phyloP scores from a whole-genome alignment of 768 basidiomycete species.

The Russula earlei region DNA sequence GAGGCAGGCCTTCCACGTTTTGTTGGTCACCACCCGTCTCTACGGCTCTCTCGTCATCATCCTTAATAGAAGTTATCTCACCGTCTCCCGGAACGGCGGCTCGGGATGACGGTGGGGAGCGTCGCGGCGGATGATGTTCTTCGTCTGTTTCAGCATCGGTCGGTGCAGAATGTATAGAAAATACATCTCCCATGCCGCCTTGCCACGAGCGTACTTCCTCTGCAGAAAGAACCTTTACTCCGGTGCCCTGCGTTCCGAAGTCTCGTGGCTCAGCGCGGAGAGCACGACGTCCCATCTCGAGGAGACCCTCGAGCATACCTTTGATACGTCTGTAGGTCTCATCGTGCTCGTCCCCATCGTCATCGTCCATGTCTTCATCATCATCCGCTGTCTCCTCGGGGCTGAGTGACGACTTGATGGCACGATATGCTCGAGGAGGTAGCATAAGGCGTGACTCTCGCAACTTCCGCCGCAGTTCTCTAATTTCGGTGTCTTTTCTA shows the following conservation, averaged over 20 bases:
- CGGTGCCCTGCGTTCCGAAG: conserved; percentile 33
- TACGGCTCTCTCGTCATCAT: conserved; percentile 27
- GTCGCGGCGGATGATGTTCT: conserved; percentile 9
- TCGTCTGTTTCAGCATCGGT: conserved; percentile 19
- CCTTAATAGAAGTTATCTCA: conserved; percentile 9
- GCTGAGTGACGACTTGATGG: conserved; percentile 41
- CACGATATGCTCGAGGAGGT: conserved; percentile 53
- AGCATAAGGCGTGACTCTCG: conserved; percentile 75
- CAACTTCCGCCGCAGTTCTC: conserved; percentile 71
- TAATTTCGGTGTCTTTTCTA: conserved; percentile 75
- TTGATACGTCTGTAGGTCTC: conserved; percentile 55
- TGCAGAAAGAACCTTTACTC: conserved; percentile 60
- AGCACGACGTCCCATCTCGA: conserved; percentile 49
- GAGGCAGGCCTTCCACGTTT: conserved; percentile 25
- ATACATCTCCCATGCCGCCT: conserved; percentile 22
- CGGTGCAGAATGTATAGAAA: conserved; percentile 10
- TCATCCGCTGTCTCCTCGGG: conserved; percentile 36
- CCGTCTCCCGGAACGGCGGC: conserved; percentile 18
- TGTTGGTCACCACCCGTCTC: conserved; percentile 20
- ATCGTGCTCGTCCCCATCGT: conserved; percentile 35
- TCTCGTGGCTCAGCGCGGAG: conserved; percentile 51
- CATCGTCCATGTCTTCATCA: conserved; percentile 32
- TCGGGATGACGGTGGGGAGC: conserved; percentile 20
- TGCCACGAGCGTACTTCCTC: conserved; percentile 61
- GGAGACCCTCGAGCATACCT: conserved; percentile 49